Conservation (phyloP, 495 filamentous ascomycete species). For the Xylaria acuta region DNA sequence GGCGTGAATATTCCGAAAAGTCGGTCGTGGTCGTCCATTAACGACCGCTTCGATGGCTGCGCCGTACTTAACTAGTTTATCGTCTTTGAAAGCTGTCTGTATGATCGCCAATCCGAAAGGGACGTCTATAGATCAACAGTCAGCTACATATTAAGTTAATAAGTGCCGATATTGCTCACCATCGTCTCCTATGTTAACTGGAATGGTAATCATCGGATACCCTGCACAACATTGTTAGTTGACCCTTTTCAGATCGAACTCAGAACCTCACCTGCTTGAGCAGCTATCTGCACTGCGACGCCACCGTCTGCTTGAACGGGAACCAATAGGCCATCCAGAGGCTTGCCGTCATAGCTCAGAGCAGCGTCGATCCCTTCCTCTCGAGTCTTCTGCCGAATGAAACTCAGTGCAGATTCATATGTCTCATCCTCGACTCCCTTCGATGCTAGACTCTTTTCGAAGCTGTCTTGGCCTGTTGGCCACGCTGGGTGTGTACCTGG, state of each 20-base stretch:
- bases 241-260: not conserved
- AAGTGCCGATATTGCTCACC: constrained; percentile 44
- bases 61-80: constrained; percentile 64
- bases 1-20: constrained; percentile 37
- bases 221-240: constrained; percentile 31
- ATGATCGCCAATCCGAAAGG: constrained; percentile 73
- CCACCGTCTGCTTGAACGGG: constrained; percentile 65
- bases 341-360: constrained; percentile 54
- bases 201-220: constrained; percentile 74
- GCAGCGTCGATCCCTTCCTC: constrained; percentile 71
- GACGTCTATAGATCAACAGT: constrained; percentile 40
- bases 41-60: constrained; percentile 67
- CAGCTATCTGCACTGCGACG: constrained; percentile 61
- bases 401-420: constrained; percentile 68
- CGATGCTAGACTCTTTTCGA: constrained; percentile 64
- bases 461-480: constrained; percentile 72
- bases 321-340: constrained; percentile 66
- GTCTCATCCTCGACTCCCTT: constrained; percentile 68
- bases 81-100: constrained; percentile 69
- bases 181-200: constrained; percentile 61
- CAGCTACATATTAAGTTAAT: not conserved
- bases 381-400: constrained; percentile 62
- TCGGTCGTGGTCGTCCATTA: constrained; percentile 37
- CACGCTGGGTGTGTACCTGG: constrained; percentile 44
- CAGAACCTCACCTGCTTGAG: constrained; percentile 49